A percentile compares a stretch with the other conserved stretches of the same genome.
These are phyloP conservation scores for Penicillium crystallinum DNA, from an alignment of 495 filamentous ascomycete species.

Conservation along the genomic window DNA sequence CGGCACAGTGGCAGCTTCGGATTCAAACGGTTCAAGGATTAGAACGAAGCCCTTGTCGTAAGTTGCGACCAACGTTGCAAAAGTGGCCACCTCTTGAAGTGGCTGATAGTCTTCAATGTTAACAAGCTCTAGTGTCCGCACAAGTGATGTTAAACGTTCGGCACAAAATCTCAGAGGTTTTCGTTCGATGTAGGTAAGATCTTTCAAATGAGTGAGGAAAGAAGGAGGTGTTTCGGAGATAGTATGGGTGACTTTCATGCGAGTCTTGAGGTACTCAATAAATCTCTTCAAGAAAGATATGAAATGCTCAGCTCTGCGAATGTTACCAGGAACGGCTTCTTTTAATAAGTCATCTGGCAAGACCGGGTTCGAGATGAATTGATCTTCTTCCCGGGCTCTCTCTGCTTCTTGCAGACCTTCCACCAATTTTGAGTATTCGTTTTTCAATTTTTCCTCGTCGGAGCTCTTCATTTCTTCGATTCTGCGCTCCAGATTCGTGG, in stretches of 20 bases:
- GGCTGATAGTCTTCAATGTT: constrained; percentile 98
- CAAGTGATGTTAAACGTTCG: constrained; percentile 89
- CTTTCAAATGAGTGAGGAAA: constrained; percentile 88
- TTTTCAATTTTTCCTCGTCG: constrained; percentile 87
- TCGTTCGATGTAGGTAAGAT: constrained; percentile 94
- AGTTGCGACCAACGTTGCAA: constrained; percentile 94
- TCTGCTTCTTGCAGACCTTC: constrained; percentile 86
- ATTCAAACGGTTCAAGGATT: constrained; percentile 95
- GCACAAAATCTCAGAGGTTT: constrained; percentile 96
- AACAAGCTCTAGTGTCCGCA: constrained; percentile 90
- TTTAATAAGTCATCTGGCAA: constrained; percentile 42
- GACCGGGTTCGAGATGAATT: constrained; percentile 90
- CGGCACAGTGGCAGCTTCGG: constrained; percentile 88
- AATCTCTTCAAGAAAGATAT: constrained; percentile 92
- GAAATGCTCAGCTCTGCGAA: constrained; percentile 94
- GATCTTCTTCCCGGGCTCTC: constrained; percentile 83
- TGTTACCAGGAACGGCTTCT: constrained; percentile 96
- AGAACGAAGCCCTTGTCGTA: constrained; percentile 97
- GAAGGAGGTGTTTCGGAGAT: constrained; percentile 95
- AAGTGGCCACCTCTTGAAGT: constrained; percentile 95
- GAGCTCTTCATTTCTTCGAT: constrained; percentile 89
- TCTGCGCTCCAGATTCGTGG: constrained; percentile 80
- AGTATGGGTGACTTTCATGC: constrained; percentile 96
- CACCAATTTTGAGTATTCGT: constrained; percentile 92
- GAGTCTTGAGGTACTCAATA: constrained; percentile 95